Evolutionary conservation across 1,284 basidiomycete species (phyloP), one percentile per base, ranked within the genome.

Genomic region (Schizophyllum commune): DNA sequence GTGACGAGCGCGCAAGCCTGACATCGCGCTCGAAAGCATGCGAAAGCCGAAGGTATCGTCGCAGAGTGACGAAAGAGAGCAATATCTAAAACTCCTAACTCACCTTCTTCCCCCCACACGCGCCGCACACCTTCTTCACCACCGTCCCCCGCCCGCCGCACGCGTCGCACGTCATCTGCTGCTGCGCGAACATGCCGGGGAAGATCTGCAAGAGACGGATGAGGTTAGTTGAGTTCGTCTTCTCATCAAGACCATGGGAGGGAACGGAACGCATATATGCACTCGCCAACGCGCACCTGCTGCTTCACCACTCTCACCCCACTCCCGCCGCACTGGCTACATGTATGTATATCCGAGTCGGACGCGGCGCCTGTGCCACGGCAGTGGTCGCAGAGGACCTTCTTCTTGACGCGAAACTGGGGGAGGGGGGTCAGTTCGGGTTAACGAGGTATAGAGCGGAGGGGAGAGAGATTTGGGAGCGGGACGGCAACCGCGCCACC

Each of bases 111-210:
- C 92, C 92, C n/a, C 77, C 71, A 71, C 95, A 98, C 67, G 90
- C 86, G 1, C 91, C 84, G 68, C 96, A 98, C 60, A 79, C 77
- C 65, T 83, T 83, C 63, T 81, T 84, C 69, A 97, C 91, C 56
- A 87, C 77, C 65, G 83, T 86, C 9, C 95, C 94, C 61, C 89
- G 85, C 5, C 96, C 95, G 57, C 81, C 80, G 69, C 95, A 98
- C 55, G 91, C 86, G 64, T 84, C 84, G 72, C 92, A 92, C 34
- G 86, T 83, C 62, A 82, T 74, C 76, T 94, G 89, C 63, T 88
- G 83, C 75, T 95, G 88, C 0, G 89, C 91, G 68, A 89, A 91
- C 94, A 96, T 96, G 21, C 94, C 94, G 1, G 94, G 94, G 79
- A 96, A 94, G 65, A 98, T 91, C 78, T 96, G 55, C 17, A 5